Evolutionary conservation across 1,284 basidiomycete genomes (phyloP), one percentile per base, ranked within the genome.

Genomic region (Rhodotorula sp.): DNA sequence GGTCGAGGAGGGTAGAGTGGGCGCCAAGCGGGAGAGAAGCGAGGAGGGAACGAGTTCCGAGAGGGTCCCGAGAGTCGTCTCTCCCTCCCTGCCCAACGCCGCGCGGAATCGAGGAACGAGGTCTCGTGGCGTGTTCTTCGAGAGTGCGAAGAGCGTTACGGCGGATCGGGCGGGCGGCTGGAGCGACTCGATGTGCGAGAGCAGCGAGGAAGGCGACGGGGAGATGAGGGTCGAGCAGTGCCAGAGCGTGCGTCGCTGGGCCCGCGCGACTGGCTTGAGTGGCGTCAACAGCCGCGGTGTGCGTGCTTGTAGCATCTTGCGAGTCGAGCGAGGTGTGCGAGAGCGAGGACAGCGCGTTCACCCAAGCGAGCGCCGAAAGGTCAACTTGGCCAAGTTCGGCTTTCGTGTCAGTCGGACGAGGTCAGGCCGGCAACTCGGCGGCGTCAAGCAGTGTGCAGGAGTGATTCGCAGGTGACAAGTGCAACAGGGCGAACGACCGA

Each of bases 51-150:
- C 29, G 27, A 66, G 27, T 62, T 74, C 73, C 57, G 62, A 34
- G 48, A 74, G 48, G 51, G 39, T 49, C 19, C 73, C 73, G 59
- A 68, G 39, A 44, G 4, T 44, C 11, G 39, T 44, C 39, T 17
- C 13, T 17, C 39, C 39, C 11, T 44, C 39, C 9, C 11, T 44
- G 39, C 39, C 34, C n/a, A 70, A 11, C 20, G 47, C 36, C 22
- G 47, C 24, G 8, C 39, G 57, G 24, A 74, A 30, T 6, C 20
- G 27, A 1, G 44, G 15, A 2, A 72, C 46, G 49, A 72, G 63
- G n/a, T 53, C 32, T n/a, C 65, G 62, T 6, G 73, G 73, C 13
- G 63, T 66, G 58, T 74, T 72, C 51, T 74, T 74, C 36, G 62
- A 66, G 22, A 74, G n/a, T 11, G 67, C 52, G 55, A 48, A 71